These are phyloP conservation scores for Alternaria burnsii DNA, from an alignment of 2,329 filamentous ascomycete genomes.

Conservation along the genomic window DNA sequence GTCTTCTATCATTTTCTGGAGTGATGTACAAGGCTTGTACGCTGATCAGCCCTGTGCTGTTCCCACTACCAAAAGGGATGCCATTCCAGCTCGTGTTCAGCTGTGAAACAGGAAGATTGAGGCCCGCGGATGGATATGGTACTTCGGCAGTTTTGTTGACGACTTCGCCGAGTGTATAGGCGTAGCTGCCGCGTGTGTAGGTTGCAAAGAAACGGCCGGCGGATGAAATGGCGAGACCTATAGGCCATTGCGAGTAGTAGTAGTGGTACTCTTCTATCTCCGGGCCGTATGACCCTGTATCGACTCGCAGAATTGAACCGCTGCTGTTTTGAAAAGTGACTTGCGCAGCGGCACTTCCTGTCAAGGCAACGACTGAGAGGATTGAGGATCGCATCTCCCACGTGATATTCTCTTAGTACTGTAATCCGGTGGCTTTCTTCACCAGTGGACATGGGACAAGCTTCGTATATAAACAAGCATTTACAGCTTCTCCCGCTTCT, in stretches of 20 bases:
- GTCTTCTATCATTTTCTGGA: slow-evolving; percentile 46
- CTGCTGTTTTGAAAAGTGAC: slow-evolving; percentile 31
- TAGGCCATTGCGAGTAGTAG: slow-evolving; percentile 60
- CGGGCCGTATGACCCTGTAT: slow-evolving; percentile 60
- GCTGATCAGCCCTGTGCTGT: slow-evolving; percentile 56
- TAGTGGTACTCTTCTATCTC: slow-evolving; percentile 58
- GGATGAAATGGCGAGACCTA: slow-evolving; percentile 60
- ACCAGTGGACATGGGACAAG: neutral
- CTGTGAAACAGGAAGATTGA: slow-evolving; percentile 58
- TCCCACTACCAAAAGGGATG: slow-evolving; percentile 56
- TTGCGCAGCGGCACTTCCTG: slow-evolving; percentile 7
- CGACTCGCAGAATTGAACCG: slow-evolving; percentile 52
- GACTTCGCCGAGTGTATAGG: slow-evolving; percentile 59
- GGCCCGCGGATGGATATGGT: slow-evolving; percentile 55
- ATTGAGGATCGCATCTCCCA: neutral
- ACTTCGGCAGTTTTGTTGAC: slow-evolving; percentile 58
- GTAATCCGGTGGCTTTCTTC: neutral
- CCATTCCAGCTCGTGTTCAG: slow-evolving; percentile 55
- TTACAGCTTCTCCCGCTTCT: neutral
- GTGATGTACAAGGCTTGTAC: slow-evolving; percentile 62
- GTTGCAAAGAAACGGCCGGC: slow-evolving; percentile 61
- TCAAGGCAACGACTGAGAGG: neutral
- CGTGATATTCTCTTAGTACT: rapidly evolving
- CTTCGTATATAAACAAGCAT: neutral
- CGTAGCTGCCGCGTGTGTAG: slow-evolving; percentile 58